Evolutionary conservation across 176 grass and related monocot genomes (phyloP).

Genomic region (Panicum miliaceum): DNA sequence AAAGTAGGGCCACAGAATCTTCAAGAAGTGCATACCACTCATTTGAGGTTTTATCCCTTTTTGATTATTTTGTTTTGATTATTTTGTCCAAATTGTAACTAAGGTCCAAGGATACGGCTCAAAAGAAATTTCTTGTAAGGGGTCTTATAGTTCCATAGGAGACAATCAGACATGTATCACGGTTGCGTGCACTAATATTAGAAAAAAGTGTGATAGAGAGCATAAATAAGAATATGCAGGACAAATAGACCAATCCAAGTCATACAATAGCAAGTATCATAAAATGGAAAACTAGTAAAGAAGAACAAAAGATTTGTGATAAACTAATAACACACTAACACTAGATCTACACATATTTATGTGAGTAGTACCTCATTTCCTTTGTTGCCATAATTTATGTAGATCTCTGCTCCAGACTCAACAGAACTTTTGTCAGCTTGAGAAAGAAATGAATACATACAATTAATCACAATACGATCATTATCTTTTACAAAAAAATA

Average conservation of each 20-base stretch:
- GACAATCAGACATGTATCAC: neutral
- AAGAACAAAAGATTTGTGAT: neutral
- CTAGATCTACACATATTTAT: constrained; percentile 14
- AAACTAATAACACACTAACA: too few species aligned
- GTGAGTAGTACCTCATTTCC: constrained; percentile 83
- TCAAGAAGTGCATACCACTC: neutral
- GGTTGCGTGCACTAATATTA: too few species aligned
- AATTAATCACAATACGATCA: constrained; percentile 7
- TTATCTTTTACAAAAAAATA: constrained; percentile 15
- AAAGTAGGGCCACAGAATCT: neutral
- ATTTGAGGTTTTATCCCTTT: neutral
- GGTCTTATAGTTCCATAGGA: neutral
- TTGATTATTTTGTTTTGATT: neutral
- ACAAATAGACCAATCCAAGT: neutral
- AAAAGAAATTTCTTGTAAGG: constrained; percentile 22
- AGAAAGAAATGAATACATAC: constrained; percentile 33
- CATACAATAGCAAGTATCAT: neutral
- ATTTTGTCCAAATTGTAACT: neutral
- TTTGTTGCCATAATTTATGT: constrained; percentile 96
- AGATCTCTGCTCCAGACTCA: constrained; percentile 74
- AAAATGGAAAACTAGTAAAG: neutral
- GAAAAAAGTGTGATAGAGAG: neutral
- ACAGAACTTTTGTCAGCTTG: constrained; percentile 63
- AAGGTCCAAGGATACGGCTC: neutral
- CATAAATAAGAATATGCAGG: neutral